phyloP scores from a whole-genome alignment of 139 green algal species.

The Asterochloris erici region DNA sequence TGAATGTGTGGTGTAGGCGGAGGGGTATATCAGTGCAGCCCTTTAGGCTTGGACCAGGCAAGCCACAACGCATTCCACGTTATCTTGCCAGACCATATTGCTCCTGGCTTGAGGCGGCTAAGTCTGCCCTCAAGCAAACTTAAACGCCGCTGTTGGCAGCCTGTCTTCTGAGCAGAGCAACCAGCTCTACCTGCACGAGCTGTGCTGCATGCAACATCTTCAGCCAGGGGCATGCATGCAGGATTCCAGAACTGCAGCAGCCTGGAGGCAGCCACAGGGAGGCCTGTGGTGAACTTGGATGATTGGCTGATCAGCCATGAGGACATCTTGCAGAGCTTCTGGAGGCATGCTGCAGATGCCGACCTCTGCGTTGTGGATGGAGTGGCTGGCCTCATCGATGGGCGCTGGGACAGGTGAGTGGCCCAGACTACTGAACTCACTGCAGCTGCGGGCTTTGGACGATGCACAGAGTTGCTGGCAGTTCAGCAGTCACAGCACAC shows the following conservation, averaged over 20 bases:
- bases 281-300: constrained; percentile 78
- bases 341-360: constrained; percentile 31
- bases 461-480: too few species aligned
- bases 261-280: constrained; percentile 63
- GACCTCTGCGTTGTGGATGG: constrained; percentile 84
- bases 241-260: constrained; percentile 73
- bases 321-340: constrained; percentile 43
- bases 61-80: neutral
- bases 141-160: neutral
- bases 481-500: neutral
- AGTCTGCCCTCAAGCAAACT: neutral
- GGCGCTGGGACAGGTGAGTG: constrained; percentile 23
- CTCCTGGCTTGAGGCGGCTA: neutral
- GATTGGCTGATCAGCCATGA: constrained; percentile 73
- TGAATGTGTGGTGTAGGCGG: constrained; percentile 24
- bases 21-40: constrained; percentile 61
- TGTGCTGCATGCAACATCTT: neutral
- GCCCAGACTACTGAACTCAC: neutral
- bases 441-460: too few species aligned
- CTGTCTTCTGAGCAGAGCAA: too few species aligned
- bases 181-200: neutral
- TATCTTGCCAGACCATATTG: neutral
- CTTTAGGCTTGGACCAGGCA: constrained; percentile 78
- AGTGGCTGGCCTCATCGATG: constrained; percentile 81
- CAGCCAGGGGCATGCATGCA: constrained; percentile 15